Evolutionary conservation across 2,329 filamentous ascomycete genomes (phyloP).

Genomic region (Sclerotinia trifoliorum): DNA sequence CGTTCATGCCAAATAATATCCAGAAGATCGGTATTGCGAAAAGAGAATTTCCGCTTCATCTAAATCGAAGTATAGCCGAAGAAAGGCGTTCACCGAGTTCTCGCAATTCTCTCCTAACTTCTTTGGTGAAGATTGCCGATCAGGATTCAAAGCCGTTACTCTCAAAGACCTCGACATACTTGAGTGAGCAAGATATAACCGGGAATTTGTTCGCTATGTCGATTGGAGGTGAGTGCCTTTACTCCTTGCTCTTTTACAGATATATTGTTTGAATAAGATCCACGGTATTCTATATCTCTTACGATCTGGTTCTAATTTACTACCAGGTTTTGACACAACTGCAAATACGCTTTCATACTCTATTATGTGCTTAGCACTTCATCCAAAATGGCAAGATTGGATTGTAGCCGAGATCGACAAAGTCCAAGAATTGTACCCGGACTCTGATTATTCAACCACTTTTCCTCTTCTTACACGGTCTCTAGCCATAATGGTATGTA

Average conservation of each 20-base stretch:
- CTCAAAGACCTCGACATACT: constrained; percentile 4
- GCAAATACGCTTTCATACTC: constrained; percentile 52
- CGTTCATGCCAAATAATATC: not conserved
- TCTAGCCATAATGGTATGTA: constrained; percentile 40
- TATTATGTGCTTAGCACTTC: constrained; percentile 46
- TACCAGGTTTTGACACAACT: constrained; percentile 48
- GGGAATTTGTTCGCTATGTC: constrained; percentile 37
- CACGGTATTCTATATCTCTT: no score
- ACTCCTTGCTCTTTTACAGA: no score
- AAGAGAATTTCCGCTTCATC: constrained; percentile 1
- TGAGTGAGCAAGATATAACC: constrained; percentile 25
- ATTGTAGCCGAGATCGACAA: constrained; percentile 48
- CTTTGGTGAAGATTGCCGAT: constrained; percentile 17
- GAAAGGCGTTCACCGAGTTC: constrained; percentile 24
- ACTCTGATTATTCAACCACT: constrained; percentile 22
- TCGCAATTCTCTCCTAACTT: constrained; percentile 17
- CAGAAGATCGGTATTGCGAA: constrained; percentile 8
- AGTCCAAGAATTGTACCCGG: not conserved
- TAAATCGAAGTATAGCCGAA: constrained; percentile 3
- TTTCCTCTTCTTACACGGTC: constrained; percentile 23
- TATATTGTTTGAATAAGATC: no score
- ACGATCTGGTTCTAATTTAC: no score
- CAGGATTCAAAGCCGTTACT: constrained; percentile 6
- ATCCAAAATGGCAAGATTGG: constrained; percentile 53
- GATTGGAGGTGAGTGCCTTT: no score